Conservation (phyloP, 345 rosid genomes). For the Geranium brycei region DNA sequence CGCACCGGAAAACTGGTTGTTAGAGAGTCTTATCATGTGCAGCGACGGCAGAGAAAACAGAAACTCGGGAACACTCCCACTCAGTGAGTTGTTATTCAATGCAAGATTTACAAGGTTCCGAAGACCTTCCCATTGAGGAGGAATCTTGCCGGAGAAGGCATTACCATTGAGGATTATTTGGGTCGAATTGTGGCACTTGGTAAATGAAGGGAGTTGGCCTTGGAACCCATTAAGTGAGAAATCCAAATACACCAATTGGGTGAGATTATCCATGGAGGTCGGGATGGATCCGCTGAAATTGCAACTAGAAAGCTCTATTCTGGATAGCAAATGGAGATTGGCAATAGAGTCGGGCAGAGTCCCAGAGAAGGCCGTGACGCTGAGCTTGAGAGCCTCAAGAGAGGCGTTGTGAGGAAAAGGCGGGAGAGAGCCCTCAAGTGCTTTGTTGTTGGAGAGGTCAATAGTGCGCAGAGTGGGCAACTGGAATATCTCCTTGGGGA, state of each 20-base stretch:
- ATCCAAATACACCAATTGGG: slow-evolving; percentile 17
- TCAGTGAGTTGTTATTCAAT: slow-evolving; percentile 15
- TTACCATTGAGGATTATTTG: slow-evolving; percentile 14
- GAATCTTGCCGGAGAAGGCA: slow-evolving; percentile 16
- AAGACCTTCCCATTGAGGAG: slow-evolving; percentile 14
- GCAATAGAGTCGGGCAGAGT: slow-evolving; percentile 25
- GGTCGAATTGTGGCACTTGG: slow-evolving; percentile 11
- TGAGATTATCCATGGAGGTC: slow-evolving; percentile 11
- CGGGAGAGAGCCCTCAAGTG: slow-evolving; percentile 20
- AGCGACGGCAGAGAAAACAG: slow-evolving; percentile 11
- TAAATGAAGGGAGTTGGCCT: slow-evolving; percentile 25
- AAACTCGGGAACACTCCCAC: slow-evolving; percentile 20
- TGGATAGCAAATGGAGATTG: slow-evolving; percentile 9
- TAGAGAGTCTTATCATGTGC: slow-evolving; percentile 8
- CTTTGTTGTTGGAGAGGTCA: slow-evolving; percentile 9
- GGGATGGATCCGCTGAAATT: slow-evolving; percentile 23
- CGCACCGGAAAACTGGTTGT: slow-evolving; percentile 21
- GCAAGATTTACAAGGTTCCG: slow-evolving; percentile 13
- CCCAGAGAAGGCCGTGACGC: slow-evolving; percentile 19
- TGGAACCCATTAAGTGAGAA: slow-evolving; percentile 20
- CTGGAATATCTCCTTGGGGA: slow-evolving; percentile 20
- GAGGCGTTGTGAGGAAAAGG: slow-evolving; percentile 3
- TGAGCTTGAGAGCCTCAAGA: slow-evolving; percentile 15
- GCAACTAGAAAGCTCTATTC: slow-evolving; percentile 8
- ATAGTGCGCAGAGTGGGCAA: slow-evolving; percentile 16